Evolutionary conservation across 108 stramenopile genomes (phyloP), one percentile per base, ranked within the genome.

Genomic region (Pelagomonas calceolata): DNA sequence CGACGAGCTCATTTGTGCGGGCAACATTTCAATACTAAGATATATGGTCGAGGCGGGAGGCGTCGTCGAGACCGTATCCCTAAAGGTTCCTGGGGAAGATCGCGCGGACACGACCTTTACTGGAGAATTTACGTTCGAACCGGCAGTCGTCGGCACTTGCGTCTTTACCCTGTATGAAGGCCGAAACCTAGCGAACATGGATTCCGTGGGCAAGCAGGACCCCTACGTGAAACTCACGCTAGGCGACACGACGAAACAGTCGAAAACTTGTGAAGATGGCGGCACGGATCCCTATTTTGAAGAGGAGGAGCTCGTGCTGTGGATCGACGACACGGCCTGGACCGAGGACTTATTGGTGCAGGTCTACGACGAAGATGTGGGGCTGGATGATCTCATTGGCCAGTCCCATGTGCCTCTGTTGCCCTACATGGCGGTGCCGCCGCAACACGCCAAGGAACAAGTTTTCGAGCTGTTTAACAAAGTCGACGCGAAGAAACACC

Each of bases 61-160:
- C 29, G 65, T 73, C 46, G 5, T 46, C 67, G 65, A 64, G 64
- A 32, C 63, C 15, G 67, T 84, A 32, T 51, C 73, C 15, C 32
- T 81, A 17, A 16, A 75, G 15, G 75, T 64, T 30, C 75, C 81
- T 14, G 65, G 75, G 5, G 77, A 78, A 30, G 45, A 69, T n/a
- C 64, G 68, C 1, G 69, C 73, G 65, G 74, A 80, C 64, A 68
- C 74, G 36, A 46, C 46, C 26, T 35, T 81, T 17, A 64, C 72
- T 60, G 43, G 88, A 16, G 66, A 86, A 39, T 72, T 91, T 29
- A 32, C 26, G 30, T 91, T 90, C 69, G 68, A 87, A 34, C 71
- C 80, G 31, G 89, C 88, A 10, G 75, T 81, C 60, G 30, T 73
- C 36, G 90, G 90, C 21, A 76, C 89, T 78, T 63, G 73, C 31